Evolutionary conservation across 176 grass and related monocot genomes (phyloP).

Genomic region (Ensete ventricosum): DNA sequence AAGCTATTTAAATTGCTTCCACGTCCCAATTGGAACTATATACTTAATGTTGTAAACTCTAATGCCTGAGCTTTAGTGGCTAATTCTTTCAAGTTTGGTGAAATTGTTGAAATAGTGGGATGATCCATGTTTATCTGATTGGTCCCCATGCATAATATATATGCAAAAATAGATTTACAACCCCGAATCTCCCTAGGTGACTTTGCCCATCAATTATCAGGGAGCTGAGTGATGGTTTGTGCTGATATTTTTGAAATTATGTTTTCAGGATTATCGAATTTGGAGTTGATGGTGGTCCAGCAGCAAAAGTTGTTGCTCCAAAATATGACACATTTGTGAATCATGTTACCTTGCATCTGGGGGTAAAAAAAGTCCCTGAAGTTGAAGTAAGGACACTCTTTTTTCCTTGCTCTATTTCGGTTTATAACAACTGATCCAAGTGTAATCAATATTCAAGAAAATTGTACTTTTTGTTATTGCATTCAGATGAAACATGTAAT

Average conservation of each 20-base stretch:
- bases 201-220: neutral
- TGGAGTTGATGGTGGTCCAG: slow-evolving; percentile 35
- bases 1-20: too few species aligned
- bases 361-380: slow-evolving; percentile 29
- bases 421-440: neutral
- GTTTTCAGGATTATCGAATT: slow-evolving; percentile 31
- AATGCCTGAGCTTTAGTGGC: too few species aligned
- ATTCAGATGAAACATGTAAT: slow-evolving; percentile 15
- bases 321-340: slow-evolving; percentile 31
- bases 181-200: neutral
- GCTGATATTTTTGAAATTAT: neutral
- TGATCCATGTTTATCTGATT: too few species aligned
- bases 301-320: slow-evolving; percentile 20
- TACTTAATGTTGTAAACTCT: too few species aligned
- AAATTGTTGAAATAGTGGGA: too few species aligned
- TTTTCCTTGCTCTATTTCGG: slow-evolving; percentile 4
- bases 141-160: too few species aligned
- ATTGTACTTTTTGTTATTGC: neutral
- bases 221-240: neutral
- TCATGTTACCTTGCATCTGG: slow-evolving; percentile 19
- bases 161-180: too few species aligned
- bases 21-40: too few species aligned
- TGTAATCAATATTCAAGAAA: neutral
- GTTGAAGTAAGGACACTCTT: slow-evolving; percentile 32
- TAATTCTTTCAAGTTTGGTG: too few species aligned